A percentile compares a stretch with the other conserved stretches of the same genome.
These are phyloP conservation scores for Fusarium buharicum DNA, from an alignment of 2,329 filamentous ascomycete species.

Conservation along the genomic window DNA sequence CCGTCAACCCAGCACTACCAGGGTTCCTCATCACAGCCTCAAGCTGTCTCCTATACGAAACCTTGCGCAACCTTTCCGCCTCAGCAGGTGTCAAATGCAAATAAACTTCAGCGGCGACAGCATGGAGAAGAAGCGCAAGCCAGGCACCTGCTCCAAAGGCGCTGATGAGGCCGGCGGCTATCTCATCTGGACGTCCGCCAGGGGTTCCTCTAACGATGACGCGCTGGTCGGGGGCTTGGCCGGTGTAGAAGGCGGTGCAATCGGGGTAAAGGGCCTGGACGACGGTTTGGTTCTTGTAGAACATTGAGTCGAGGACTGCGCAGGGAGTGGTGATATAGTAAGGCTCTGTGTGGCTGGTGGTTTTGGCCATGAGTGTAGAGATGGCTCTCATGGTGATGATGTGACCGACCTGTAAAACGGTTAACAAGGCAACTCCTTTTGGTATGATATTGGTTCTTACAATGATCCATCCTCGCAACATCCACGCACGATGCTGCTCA, in stretches of 20 bases:
- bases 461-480: conserved; percentile 66
- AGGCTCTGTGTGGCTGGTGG: conserved; percentile 49
- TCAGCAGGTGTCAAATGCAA: conserved; percentile 65
- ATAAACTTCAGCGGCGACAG: conserved; percentile 59
- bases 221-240: conserved; percentile 18
- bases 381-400: conserved; percentile 65
- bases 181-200: conserved; percentile 41
- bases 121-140: conserved; percentile 63
- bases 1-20: conserved; percentile 58
- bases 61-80: conserved; percentile 61
- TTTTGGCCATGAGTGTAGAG: conserved; percentile 54
- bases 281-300: conserved; percentile 41
- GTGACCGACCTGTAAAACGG: conserved; percentile 49
- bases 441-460: conserved; percentile 37
- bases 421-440: not conserved
- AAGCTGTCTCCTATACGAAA: conserved; percentile 66
- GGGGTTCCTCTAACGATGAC: conserved; percentile 49
- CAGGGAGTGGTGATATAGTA: conserved; percentile 54
- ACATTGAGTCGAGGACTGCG: conserved; percentile 58
- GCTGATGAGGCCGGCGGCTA: conserved; percentile 57
- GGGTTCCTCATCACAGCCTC: conserved; percentile 63
- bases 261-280: conserved; percentile 55
- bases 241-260: conserved; percentile 55
- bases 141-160: conserved; percentile 64
- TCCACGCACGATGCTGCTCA: conserved; percentile 72